These are phyloP conservation scores for Pichia californica DNA, from an alignment of 805 yeast species.

Conservation along the genomic window DNA sequence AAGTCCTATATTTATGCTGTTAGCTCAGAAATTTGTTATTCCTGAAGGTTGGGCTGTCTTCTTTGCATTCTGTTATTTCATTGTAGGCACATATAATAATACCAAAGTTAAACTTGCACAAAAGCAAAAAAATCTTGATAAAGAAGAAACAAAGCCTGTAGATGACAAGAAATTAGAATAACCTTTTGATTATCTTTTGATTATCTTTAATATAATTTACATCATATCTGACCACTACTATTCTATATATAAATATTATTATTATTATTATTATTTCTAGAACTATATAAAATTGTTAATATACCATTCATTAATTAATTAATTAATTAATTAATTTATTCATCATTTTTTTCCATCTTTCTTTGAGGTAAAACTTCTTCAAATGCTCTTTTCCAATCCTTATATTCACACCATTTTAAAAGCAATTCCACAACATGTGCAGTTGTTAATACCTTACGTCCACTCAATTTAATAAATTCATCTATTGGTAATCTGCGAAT, in stretches of 20 bases:
- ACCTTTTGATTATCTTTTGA: too few relatives aligned
- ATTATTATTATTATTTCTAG: too few relatives aligned
- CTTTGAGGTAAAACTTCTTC: conserved; percentile 83
- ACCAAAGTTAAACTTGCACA: conserved; percentile 37
- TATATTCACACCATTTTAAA: conserved; percentile 69
- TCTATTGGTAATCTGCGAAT: conserved; percentile 84
- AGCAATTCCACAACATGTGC: conserved; percentile 90
- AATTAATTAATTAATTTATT: not conserved
- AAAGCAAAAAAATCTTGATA: conserved; percentile 8
- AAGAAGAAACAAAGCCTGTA: too few relatives aligned
- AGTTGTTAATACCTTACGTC: conserved; percentile 86
- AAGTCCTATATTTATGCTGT: conserved; percentile 41
- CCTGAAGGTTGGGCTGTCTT: conserved; percentile 63
- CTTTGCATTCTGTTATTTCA: conserved; percentile 50
- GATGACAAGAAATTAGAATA: too few relatives aligned
- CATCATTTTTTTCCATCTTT: conserved; percentile 41
- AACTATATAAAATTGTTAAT: not conserved
- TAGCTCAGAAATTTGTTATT: conserved; percentile 51
- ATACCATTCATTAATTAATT: not conserved
- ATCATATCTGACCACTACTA: too few relatives aligned
- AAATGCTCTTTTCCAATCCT: conserved; percentile 83
- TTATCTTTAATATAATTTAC: too few relatives aligned
- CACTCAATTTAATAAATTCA: conserved; percentile 72
- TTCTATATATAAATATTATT: too few relatives aligned
- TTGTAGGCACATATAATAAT: conserved; percentile 58